Conservation (phyloP, 2,329 filamentous ascomycete species). For the Blastomyces silverae region DNA sequence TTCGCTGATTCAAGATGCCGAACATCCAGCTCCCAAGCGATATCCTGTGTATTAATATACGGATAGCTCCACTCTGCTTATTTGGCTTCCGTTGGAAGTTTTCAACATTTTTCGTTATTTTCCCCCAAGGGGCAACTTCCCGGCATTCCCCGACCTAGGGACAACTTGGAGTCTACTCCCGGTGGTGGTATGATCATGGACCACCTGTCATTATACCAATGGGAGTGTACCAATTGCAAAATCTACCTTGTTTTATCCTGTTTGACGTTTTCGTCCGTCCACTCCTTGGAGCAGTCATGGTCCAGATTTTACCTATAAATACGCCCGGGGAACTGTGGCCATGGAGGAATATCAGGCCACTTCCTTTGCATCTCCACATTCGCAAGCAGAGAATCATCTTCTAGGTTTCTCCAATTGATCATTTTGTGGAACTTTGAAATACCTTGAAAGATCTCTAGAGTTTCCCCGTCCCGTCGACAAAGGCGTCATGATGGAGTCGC, state of each 20-base stretch:
- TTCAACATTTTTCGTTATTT: constrained; percentile 4
- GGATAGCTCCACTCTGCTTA: background rate
- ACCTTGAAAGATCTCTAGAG: background rate
- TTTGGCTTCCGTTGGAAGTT: background rate
- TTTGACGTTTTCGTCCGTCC: background rate
- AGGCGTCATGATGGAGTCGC: constrained; percentile 2
- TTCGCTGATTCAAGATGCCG: background rate
- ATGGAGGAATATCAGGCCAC: background rate
- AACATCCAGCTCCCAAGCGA: background rate
- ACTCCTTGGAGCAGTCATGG: background rate
- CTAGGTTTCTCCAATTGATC: background rate
- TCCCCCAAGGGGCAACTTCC: background rate
- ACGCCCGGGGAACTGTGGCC: background rate
- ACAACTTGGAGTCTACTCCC: background rate
- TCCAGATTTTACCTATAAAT: constrained; percentile 4
- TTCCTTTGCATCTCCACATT: background rate
- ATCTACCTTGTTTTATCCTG: background rate
- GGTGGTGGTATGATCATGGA: background rate
- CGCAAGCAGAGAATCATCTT: background rate
- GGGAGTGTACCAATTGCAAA: background rate
- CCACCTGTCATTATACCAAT: background rate
- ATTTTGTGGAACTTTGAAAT: background rate
- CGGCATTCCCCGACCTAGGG: background rate
- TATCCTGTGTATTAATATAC: background rate
- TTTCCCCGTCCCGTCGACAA: background rate